phyloP scores from a whole-genome alignment of 208 protist species.

The Leishmania martiniquensis region DNA sequence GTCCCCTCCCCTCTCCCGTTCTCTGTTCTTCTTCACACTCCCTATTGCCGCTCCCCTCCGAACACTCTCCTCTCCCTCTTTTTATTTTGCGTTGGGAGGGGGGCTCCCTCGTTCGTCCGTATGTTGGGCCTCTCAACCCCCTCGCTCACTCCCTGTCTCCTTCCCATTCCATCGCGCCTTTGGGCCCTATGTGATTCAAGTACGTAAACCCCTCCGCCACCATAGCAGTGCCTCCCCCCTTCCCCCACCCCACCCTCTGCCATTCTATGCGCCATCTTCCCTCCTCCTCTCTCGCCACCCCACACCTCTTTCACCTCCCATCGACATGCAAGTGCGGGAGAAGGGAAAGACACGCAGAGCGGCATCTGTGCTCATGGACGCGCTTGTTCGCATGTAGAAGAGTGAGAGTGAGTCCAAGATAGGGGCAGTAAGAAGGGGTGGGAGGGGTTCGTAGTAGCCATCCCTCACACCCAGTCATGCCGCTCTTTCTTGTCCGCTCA shows the following conservation, averaged over 20 bases:
- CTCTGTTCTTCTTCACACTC: too few species aligned
- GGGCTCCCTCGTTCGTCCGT: too few species aligned
- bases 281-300: not conserved
- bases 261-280: not conserved
- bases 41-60: too few species aligned
- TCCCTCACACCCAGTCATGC: too few species aligned
- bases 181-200: too few species aligned
- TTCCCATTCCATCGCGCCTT: too few species aligned
- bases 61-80: too few species aligned
- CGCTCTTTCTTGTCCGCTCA: not conserved
- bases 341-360: too few species aligned
- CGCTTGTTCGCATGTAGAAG: not conserved
- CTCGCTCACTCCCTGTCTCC: too few species aligned
- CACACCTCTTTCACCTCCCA: not conserved
- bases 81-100: too few species aligned
- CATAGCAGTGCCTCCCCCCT: not conserved
- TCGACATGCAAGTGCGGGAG: not conserved
- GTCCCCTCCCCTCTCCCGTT: too few species aligned
- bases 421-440: not conserved
- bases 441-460: too few species aligned
- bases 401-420: not conserved
- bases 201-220: not conserved
- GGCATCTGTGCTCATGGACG: not conserved
- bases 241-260: not conserved
- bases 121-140: not conserved